phyloP scores from a whole-genome alignment of 208 protist genomes.

The Leishmania tarentolae region DNA sequence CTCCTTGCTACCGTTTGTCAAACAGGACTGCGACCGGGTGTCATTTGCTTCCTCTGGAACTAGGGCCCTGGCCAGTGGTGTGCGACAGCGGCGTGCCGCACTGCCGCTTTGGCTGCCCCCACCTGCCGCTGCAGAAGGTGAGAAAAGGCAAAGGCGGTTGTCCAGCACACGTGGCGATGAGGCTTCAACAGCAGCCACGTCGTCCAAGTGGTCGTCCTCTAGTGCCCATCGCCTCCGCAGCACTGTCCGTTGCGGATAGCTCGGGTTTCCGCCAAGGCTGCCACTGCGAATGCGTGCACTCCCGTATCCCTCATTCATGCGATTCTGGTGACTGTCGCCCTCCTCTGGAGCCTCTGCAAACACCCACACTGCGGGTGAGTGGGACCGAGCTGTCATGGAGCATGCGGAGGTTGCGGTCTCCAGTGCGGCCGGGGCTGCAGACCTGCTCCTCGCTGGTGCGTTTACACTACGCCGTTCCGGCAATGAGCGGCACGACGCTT shows the following conservation, averaged over 20 bases:
- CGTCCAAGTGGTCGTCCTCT: neutral
- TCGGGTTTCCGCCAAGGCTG: neutral
- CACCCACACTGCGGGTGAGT: constrained; percentile 30
- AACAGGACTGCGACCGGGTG: neutral
- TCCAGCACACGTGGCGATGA: constrained; percentile 29
- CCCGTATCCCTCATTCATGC: neutral
- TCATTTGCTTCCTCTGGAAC: neutral
- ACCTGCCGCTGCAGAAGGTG: neutral
- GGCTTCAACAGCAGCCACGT: constrained; percentile 1
- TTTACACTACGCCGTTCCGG: neutral
- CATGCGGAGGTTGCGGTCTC: neutral
- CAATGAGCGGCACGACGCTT: neutral
- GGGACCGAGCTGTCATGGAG: neutral
- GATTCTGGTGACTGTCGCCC: neutral
- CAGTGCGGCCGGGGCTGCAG: neutral
- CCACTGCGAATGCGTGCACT: neutral
- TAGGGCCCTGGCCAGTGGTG: neutral
- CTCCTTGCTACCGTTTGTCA: neutral
- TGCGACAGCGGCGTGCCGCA: neutral
- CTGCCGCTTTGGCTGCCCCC: neutral
- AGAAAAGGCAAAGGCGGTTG: constrained; percentile 18
- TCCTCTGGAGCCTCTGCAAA: constrained; percentile 1
- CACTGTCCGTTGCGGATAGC: neutral
- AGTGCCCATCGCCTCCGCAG: constrained; percentile 12
- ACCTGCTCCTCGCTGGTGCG: neutral